phyloP scores from a whole-genome alignment of 306 rosid genomes.

The Medicago truncatula region DNA sequence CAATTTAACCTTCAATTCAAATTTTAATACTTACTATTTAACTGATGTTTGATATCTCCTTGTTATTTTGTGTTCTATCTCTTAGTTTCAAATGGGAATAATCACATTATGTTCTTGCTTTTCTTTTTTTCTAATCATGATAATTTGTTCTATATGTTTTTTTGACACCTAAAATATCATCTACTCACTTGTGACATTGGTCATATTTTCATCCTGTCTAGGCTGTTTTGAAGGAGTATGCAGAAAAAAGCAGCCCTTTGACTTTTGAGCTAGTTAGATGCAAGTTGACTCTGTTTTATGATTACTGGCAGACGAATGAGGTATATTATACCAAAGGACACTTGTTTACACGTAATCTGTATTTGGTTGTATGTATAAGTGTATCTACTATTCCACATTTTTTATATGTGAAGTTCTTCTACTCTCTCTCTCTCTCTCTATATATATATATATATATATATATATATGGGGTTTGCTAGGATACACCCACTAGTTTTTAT shows the following conservation, averaged over 20 bases:
- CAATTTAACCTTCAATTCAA: slow-evolving; percentile 5
- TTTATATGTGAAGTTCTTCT: slow-evolving; percentile 4
- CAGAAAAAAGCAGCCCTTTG: slow-evolving; percentile 46
- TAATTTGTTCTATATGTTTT: slow-evolving; percentile 13
- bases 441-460: no score
- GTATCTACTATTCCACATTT: slow-evolving; percentile 13
- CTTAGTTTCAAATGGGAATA: slow-evolving; percentile 32
- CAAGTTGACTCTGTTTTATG: slow-evolving; percentile 81
- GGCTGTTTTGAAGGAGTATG: slow-evolving; percentile 68
- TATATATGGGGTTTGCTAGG: no score
- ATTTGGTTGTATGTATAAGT: not conserved
- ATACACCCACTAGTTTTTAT: no score
- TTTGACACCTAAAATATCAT: slow-evolving; percentile 20
- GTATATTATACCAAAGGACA: slow-evolving; percentile 52
- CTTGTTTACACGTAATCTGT: slow-evolving; percentile 14
- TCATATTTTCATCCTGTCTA: slow-evolving; percentile 43
- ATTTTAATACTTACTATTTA: slow-evolving; percentile 19
- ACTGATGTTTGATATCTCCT: slow-evolving; percentile 17
- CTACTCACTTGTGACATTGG: slow-evolving; percentile 29
- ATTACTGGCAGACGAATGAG: slow-evolving; percentile 96
- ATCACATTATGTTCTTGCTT: slow-evolving; percentile 7
- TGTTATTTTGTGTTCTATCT: slow-evolving; percentile 29
- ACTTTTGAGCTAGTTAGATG: slow-evolving; percentile 84
- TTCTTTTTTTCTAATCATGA: not conserved
- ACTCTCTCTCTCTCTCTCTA: not conserved